Conservation (phyloP, 2,329 filamentous ascomycete species). For the Ceratocystis huliohia region DNA sequence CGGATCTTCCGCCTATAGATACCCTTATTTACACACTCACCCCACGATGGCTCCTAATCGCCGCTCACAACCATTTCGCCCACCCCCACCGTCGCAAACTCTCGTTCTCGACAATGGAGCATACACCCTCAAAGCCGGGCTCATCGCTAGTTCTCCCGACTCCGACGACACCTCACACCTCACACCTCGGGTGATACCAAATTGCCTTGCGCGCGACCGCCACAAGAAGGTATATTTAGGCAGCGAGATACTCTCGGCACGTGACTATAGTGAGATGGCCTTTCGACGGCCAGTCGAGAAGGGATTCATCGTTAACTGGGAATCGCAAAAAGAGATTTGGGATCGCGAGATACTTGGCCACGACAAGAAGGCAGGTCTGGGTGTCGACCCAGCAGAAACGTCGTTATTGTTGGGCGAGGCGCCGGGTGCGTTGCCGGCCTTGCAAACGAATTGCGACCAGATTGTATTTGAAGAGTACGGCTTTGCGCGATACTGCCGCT, state of each 20-base stretch:
- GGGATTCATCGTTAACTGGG: slow-evolving; percentile 93
- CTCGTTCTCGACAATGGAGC: slow-evolving; percentile 91
- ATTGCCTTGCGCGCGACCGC: slow-evolving; percentile 76
- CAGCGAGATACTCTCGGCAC: slow-evolving; percentile 63
- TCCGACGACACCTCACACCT: slow-evolving; percentile 29
- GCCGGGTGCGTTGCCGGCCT: slow-evolving; percentile 63
- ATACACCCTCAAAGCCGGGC: slow-evolving; percentile 81
- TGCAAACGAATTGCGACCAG: slow-evolving; percentile 88
- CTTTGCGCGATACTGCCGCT: slow-evolving; percentile 74
- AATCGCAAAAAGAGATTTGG: slow-evolving; percentile 91
- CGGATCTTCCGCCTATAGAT: too few relatives aligned
- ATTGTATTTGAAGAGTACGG: slow-evolving; percentile 96
- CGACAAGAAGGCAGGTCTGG: slow-evolving; percentile 41
- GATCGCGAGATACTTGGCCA: slow-evolving; percentile 71
- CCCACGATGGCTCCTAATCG: slow-evolving; percentile 34
- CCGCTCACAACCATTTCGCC: slow-evolving; percentile 41
- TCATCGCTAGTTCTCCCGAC: slow-evolving; percentile 38
- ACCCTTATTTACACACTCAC: not conserved
- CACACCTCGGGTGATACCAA: slow-evolving; percentile 60
- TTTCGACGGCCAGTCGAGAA: slow-evolving; percentile 88
- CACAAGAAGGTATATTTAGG: slow-evolving; percentile 68
- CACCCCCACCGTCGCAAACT: slow-evolving; percentile 49
- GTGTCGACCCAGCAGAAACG: slow-evolving; percentile 68
- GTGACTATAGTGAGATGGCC: slow-evolving; percentile 76
- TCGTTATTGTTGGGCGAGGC: slow-evolving; percentile 75